Evolutionary conservation across 768 basidiomycete genomes (phyloP), one percentile per base, ranked within the genome.

Genomic region (Boletus reticulatus): DNA sequence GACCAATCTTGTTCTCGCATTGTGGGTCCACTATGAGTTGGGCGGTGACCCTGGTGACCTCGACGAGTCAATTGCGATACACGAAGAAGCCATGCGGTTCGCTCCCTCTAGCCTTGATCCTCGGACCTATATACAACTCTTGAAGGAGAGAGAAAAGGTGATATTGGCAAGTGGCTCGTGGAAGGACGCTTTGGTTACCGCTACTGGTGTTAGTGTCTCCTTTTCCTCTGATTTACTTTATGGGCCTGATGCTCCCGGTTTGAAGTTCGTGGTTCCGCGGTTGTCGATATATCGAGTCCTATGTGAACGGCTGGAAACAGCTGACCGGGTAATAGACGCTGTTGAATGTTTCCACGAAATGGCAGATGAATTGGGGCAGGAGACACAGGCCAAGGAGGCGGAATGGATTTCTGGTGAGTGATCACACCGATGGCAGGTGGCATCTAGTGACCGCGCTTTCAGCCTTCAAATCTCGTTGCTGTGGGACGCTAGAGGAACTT

Each of bases 1-100:
- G 2, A 49, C 14, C 48, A 66, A 58, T 48, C 65, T 68, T 14
- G 58, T 43, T 9, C 39, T 50, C n/a, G 51, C 54, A 19, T 56
- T 66, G 29, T 38, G 22, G 46, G 12, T 31, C 12, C 50, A 50
- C 2, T 61, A 52, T 17, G 36, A 49, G n/a, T 20, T 44, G 13
- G 14, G 4, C 2, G n/a, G 38, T 6, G 6, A 43, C 19, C 8
- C 17, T 12, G 24, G 6, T 22, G 57, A 62, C 41, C 50, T 69
- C 13, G 51, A 67, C 14, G 58, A 62, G 44, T 63, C 67, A 9
- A 64, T 47, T 31, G 22, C 29, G 2, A 34, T 5, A 11, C 16
- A 48, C 3, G 9, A 27, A 36, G n/a, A 36, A 48, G 22, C 41
- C 11, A 36, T 48, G 14, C 39, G 4, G 12, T 24, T 43, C 16